Base-by-base conservation (phyloP, 805 yeast genomes). In the Teunomyces pallodes region DNA sequence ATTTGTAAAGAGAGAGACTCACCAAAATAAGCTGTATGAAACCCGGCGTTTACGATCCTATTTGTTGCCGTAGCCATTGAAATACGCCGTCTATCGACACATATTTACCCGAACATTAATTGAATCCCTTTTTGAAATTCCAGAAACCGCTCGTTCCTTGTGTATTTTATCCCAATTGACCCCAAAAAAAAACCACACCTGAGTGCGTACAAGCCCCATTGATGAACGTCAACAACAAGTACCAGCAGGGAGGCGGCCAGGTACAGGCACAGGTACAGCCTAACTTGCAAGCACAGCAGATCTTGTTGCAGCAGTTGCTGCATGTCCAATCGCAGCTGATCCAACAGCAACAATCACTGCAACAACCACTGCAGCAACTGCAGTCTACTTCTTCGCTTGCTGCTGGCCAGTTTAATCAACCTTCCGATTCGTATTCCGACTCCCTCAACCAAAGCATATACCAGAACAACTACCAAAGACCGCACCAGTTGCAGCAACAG, bases 251-350 rank as follows among this genome's bases (percentile, higher is more conserved):
- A 26, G 41, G 41, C 30, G 46, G 49, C 31, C 54, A 50, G 42
- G 52, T 50, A 36, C 68, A 60, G 44, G 69, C 66, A 30, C 62
- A 52, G 35, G 50, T 50, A 44, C 71, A 58, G 50, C 64, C 64
- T 9, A 68, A 64, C 49, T 55, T 70, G 45, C 77, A 72, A 46
- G 71, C 75, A 27, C 77, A 73, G 51, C 77, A 72, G 54, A 61
- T 70, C 13, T 62, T 72, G 52, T 62, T 71, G 46, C 76, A 70
- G 54, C 76, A 70, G 52, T 63, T 72, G 45, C 77, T 70, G 49
- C 74, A 69, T 43, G 72, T 71, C 10, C 72, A 64, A 43, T 40
- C 61, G 48, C 59, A 54, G 39, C 36, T 33, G 36, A 51, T 32
- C 24, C 42, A 31, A 32, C 48, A 35, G 17, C 47, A 20, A 28